phyloP scores from a whole-genome alignment of 2,329 filamentous ascomycete genomes.

The Colletotrichum chrysophilum region DNA sequence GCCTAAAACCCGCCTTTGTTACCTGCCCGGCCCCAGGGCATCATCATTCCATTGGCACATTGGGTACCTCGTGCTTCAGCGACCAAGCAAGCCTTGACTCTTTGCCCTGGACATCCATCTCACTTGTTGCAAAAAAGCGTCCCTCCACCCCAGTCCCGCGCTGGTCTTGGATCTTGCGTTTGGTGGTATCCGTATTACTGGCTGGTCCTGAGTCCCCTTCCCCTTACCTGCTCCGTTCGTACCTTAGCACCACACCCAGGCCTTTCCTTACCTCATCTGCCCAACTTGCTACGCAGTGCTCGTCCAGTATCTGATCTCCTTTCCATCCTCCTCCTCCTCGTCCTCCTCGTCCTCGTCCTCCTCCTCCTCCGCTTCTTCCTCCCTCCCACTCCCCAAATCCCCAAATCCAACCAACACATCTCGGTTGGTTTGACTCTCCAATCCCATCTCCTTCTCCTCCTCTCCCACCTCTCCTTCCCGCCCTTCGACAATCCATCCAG shows the following conservation, averaged over 20 bases:
- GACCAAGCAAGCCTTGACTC: neutral
- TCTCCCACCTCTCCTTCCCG: neutral
- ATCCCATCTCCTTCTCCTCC: constrained; percentile 1
- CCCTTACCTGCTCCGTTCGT: neutral
- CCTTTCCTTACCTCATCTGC: constrained; percentile 14
- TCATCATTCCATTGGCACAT: neutral
- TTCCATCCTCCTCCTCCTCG: neutral
- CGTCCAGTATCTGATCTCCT: constrained; percentile 10
- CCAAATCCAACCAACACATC: constrained; percentile 9
- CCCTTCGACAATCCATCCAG: neutral
- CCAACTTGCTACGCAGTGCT: neutral
- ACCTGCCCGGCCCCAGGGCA: neutral
- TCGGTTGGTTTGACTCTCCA: constrained; percentile 1
- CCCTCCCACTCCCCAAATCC: constrained; percentile 3
- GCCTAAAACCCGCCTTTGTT: neutral
- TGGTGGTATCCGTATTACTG: neutral
- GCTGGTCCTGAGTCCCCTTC: neutral
- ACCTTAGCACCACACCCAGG: neutral
- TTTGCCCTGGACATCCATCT: neutral
- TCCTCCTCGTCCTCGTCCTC: neutral
- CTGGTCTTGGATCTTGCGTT: neutral
- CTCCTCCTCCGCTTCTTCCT: neutral
- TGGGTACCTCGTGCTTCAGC: neutral
- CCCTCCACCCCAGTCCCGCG: neutral
- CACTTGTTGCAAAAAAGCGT: neutral